Percentiles rank a stretch among this genome's conserved stretches.
These are phyloP conservation scores for Geotrichum australiense DNA, from an alignment of 1,139 yeast genomes.

Conservation along the genomic window DNA sequence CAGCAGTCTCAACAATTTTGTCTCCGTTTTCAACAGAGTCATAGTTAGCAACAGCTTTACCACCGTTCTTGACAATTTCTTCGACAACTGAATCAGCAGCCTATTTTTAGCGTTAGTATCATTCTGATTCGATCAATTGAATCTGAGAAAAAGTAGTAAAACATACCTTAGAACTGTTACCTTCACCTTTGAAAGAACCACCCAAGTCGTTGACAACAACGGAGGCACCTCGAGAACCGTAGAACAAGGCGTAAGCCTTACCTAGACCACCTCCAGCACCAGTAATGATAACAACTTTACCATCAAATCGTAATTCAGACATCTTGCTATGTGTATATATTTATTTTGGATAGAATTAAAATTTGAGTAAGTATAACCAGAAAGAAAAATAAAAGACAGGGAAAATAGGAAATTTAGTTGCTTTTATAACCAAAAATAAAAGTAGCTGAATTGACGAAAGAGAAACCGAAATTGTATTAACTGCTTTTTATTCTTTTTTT, in stretches of 20 bases:
- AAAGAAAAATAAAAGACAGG: not conserved
- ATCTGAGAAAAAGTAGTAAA: not conserved
- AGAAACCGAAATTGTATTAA: no score
- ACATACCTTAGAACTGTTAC: constrained; percentile 22
- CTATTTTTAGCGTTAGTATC: constrained; percentile 24
- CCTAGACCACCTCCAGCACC: constrained; percentile 99
- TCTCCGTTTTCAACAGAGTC: constrained; percentile 87
- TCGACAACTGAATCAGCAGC: constrained; percentile 89
- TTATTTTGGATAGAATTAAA: not conserved
- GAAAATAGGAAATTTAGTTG: constrained; percentile 8
- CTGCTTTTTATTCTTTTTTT: no score
- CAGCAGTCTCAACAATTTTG: constrained; percentile 78
- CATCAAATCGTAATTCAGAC: constrained; percentile 47
- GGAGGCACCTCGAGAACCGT: constrained; percentile 85
- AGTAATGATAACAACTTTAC: constrained; percentile 83
- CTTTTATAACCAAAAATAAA: no score
- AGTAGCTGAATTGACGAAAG: not conserved
- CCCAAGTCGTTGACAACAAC: constrained; percentile 92
- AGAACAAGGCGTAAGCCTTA: constrained; percentile 76
- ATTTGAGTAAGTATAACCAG: not conserved
- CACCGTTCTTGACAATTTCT: constrained; percentile 71
- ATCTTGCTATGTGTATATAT: constrained; percentile 1
- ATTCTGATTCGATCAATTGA: not conserved
- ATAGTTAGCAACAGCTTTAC: constrained; percentile 88
- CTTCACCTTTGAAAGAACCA: constrained; percentile 66